Conservation (phyloP, 768 basidiomycete species). For the Tulasnella sp. region DNA sequence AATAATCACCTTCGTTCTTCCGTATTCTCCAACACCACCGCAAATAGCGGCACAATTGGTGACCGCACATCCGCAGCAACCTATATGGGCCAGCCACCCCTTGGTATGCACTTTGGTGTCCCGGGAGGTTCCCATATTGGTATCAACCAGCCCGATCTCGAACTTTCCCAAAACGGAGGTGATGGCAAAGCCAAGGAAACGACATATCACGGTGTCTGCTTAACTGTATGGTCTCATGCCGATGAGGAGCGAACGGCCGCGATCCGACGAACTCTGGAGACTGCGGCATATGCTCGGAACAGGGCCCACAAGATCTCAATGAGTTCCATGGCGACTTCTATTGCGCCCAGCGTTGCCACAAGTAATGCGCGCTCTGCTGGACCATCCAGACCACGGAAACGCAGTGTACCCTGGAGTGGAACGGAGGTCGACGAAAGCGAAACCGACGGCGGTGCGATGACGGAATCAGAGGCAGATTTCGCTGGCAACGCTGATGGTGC, state of each 20-base stretch:
- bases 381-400: neutral
- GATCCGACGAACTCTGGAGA: constrained; percentile 71
- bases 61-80: constrained; percentile 57
- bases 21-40: constrained; percentile 46
- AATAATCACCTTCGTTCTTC: constrained; percentile 39
- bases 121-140: constrained; percentile 10
- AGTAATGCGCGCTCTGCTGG: constrained; percentile 34
- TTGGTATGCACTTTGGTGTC: constrained; percentile 5
- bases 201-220: constrained; percentile 80
- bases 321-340: constrained; percentile 16
- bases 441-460: constrained; percentile 42
- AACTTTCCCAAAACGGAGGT: neutral
- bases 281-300: constrained; percentile 25
- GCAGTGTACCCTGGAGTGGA: constrained; percentile 41
- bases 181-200: constrained; percentile 24
- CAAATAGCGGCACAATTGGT: constrained; percentile 27
- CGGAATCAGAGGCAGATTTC: constrained; percentile 73
- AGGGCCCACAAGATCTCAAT: constrained; percentile 5
- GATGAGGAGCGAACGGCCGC: constrained; percentile 77
- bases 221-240: constrained; percentile 93
- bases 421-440: constrained; percentile 46
- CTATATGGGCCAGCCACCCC: constrained; percentile 49
- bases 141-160: neutral
- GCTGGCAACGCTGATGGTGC: constrained; percentile 40
- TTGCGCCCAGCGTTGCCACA: constrained; percentile 19